Conservation (phyloP, 2,329 filamentous ascomycete genomes). For the Stagonosporopsis cucurbitacearum region DNA sequence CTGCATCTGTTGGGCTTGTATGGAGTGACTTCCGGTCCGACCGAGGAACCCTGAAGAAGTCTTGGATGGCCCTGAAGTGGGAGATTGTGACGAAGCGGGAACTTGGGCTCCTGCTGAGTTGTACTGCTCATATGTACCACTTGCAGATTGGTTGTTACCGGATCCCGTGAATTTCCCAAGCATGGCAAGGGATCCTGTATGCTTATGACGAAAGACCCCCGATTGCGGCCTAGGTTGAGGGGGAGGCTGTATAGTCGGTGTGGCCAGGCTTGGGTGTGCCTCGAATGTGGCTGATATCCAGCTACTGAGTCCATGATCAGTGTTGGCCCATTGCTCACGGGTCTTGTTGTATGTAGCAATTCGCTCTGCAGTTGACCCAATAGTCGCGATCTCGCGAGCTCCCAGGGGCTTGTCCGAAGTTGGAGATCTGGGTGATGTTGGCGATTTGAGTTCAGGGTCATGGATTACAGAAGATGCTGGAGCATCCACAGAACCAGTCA, state of each 20-base stretch:
- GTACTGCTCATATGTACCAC: slow-evolving; percentile 28
- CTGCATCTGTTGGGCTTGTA: slow-evolving; percentile 60
- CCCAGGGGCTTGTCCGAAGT: slow-evolving; percentile 52
- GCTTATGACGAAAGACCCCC: slow-evolving; percentile 42
- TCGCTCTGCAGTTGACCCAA: slow-evolving; percentile 70
- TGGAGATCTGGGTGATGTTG: slow-evolving; percentile 24
- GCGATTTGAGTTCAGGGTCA: slow-evolving; percentile 28
- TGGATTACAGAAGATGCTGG: slow-evolving; percentile 23
- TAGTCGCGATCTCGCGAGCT: slow-evolving; percentile 79
- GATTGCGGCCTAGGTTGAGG: slow-evolving; percentile 37
- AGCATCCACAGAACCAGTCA: slow-evolving; percentile 17
- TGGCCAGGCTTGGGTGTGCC: slow-evolving; percentile 60
- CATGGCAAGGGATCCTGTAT: slow-evolving; percentile 45
- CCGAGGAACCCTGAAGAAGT: slow-evolving; percentile 27
- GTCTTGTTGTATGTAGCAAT: slow-evolving; percentile 77
- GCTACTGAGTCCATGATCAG: slow-evolving; percentile 75
- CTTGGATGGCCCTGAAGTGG: slow-evolving; percentile 27
- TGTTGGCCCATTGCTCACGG: slow-evolving; percentile 70
- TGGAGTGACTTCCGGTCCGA: slow-evolving; percentile 31
- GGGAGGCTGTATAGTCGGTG: slow-evolving; percentile 20
- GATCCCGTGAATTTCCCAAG: slow-evolving; percentile 45
- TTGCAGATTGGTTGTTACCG: slow-evolving; percentile 23
- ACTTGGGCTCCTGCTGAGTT: slow-evolving; percentile 35
- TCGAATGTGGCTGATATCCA: slow-evolving; percentile 62
- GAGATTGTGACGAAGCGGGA: slow-evolving; percentile 33